Evolutionary conservation across 768 basidiomycete species (phyloP).

Genomic region (Sarcomyxa edulis): DNA sequence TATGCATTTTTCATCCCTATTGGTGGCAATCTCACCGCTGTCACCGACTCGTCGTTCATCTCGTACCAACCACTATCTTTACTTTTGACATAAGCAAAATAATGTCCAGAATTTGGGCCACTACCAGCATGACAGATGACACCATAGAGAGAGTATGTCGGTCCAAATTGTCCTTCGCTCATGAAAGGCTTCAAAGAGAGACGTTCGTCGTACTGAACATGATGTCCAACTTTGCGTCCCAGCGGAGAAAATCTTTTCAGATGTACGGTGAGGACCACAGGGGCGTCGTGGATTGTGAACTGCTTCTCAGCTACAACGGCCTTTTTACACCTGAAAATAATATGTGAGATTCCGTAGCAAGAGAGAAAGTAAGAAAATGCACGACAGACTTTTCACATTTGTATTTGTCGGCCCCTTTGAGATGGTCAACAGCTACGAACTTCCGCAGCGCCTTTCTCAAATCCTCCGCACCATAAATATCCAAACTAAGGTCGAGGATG

Average conservation of each 20-base stretch:
- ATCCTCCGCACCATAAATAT: slow-evolving; percentile 61
- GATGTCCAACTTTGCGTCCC: slow-evolving; percentile 80
- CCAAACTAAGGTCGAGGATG: slow-evolving; percentile 90
- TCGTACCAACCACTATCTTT: slow-evolving; percentile 74
- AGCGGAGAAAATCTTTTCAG: slow-evolving; percentile 91
- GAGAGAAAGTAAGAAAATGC: no score
- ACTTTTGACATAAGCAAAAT: slow-evolving; percentile 80
- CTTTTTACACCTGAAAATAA: slow-evolving; percentile 73
- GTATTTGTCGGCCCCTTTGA: slow-evolving; percentile 93
- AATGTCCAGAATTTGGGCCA: slow-evolving; percentile 95
- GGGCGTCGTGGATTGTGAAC: slow-evolving; percentile 86
- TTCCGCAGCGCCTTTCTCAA: slow-evolving; percentile 72
- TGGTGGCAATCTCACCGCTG: slow-evolving; percentile 36
- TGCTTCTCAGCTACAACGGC: slow-evolving; percentile 86
- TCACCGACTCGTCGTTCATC: slow-evolving; percentile 89
- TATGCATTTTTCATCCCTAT: slow-evolving; percentile 79
- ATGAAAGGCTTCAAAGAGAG: slow-evolving; percentile 74
- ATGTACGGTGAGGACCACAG: slow-evolving; percentile 85
- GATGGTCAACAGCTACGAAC: slow-evolving; percentile 75
- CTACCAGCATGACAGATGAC: slow-evolving; percentile 91
- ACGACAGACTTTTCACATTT: slow-evolving; percentile 91
- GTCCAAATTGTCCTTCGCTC: slow-evolving; percentile 75
- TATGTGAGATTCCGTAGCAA: slow-evolving; percentile 1
- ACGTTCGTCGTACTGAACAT: slow-evolving; percentile 72
- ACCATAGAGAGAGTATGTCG: slow-evolving; percentile 83